Evolutionary conservation across 768 basidiomycete species (phyloP).

Genomic region (Mycena belliarum): DNA sequence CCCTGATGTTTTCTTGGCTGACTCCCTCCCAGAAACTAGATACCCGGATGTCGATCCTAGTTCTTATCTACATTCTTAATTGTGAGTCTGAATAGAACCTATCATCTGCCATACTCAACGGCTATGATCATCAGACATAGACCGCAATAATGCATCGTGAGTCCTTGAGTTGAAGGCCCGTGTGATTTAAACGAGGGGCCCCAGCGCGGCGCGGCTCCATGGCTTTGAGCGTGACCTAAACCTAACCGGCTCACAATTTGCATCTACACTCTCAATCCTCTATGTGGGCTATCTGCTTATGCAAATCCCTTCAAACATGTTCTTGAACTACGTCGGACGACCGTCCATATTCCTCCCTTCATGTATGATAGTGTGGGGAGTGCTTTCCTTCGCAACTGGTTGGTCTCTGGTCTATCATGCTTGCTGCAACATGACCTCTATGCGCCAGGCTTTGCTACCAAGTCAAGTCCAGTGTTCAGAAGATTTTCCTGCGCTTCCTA

Average conservation of each 20-base stretch:
- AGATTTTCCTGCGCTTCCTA: not conserved
- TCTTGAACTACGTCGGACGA: constrained; percentile 59
- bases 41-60: constrained; percentile 42
- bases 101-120: not conserved
- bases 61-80: not conserved
- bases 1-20: too few species aligned
- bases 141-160: constrained; percentile 67
- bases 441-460: constrained; percentile 45
- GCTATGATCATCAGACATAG: constrained; percentile 45
- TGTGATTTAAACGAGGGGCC: too few species aligned
- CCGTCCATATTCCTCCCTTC: constrained; percentile 65
- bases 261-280: constrained; percentile 58
- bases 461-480: constrained; percentile 33
- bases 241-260: constrained; percentile 60
- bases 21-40: too few species aligned
- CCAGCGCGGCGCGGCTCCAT: constrained; percentile 55
- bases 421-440: too few species aligned
- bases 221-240: constrained; percentile 66
- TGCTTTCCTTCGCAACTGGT: constrained; percentile 12
- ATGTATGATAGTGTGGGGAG: constrained; percentile 64
- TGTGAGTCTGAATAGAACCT: not conserved
- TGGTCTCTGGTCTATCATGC: not conserved
- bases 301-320: constrained; percentile 47
- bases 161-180: too few species aligned
- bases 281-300: constrained; percentile 39